Evolutionary conservation across 2,329 filamentous ascomycete genomes (phyloP).

Genomic region (Diaporthe ilicicola): DNA sequence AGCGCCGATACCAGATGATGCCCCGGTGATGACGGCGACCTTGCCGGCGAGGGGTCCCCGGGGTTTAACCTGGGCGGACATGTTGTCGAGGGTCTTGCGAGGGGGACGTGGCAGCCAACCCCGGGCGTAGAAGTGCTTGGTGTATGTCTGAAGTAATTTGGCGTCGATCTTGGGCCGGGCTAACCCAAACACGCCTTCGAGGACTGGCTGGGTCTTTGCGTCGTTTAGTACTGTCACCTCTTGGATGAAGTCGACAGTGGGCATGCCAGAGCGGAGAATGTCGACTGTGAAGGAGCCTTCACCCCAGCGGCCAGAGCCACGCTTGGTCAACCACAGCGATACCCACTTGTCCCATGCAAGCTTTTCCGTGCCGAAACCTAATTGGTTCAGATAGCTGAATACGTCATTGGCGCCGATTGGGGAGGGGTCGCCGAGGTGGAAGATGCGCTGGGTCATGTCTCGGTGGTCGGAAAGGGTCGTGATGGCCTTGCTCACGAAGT

Average conservation of each 20-base stretch:
- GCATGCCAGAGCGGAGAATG: conserved; percentile 83
- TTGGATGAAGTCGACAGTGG: conserved; percentile 74
- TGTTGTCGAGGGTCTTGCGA: conserved; percentile 47
- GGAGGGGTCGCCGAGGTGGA: conserved; percentile 78
- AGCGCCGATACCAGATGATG: conserved; percentile 81
- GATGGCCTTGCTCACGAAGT: conserved; percentile 81
- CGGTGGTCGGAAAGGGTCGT: conserved; percentile 73
- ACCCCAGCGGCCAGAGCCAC: conserved; percentile 69
- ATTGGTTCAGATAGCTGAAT: conserved; percentile 69
- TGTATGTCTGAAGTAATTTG: conserved; percentile 78
- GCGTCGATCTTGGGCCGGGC: conserved; percentile 74
- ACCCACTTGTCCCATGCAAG: conserved; percentile 80
- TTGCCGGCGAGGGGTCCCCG: conserved; percentile 71
- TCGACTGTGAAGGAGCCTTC: conserved; percentile 80
- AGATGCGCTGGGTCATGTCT: conserved; percentile 69
- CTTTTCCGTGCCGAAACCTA: conserved; percentile 75
- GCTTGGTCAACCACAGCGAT: conserved; percentile 74
- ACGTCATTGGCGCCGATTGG: conserved; percentile 73
- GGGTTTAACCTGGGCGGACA: conserved; percentile 42
- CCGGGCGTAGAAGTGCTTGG: conserved; percentile 81
- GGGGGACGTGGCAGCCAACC: conserved; percentile 78
- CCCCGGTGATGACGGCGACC: conserved; percentile 81
- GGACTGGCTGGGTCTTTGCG: conserved; percentile 69
- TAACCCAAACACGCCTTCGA: conserved; percentile 56
- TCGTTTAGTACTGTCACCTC: conserved; percentile 80